phyloP scores from a whole-genome alignment of 768 basidiomycete species.

The Trametopsis cervina region DNA sequence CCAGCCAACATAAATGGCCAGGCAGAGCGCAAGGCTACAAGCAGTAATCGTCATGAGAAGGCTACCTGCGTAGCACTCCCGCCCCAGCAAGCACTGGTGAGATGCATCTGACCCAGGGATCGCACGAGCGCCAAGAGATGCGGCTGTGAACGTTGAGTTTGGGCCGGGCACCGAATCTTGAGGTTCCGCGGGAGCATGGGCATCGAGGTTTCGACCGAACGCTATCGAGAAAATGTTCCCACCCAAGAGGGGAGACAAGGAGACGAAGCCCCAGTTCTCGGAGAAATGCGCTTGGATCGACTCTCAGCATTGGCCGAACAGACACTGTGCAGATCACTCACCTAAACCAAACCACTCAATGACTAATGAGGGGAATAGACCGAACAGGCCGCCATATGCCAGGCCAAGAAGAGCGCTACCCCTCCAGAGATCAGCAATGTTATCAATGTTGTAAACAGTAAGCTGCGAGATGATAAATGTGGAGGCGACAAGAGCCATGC shows the following conservation, averaged over 20 bases:
- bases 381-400: slow-evolving; percentile 70
- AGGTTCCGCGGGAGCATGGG: slow-evolving; percentile 38
- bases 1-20: slow-evolving; percentile 47
- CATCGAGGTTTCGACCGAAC: slow-evolving; percentile 77
- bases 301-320: not conserved
- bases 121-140: slow-evolving; percentile 11
- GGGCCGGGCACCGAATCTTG: slow-evolving; percentile 3
- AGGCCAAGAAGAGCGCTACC: slow-evolving; percentile 49
- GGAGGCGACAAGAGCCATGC: slow-evolving; percentile 56
- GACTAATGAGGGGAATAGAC: slow-evolving; percentile 65
- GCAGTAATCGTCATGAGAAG: slow-evolving; percentile 43
- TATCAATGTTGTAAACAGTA: slow-evolving; percentile 44
- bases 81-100: slow-evolving; percentile 50
- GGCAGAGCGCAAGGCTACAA: slow-evolving; percentile 35
- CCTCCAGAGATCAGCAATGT: slow-evolving; percentile 61
- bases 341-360: slow-evolving; percentile 89
- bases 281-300: slow-evolving; percentile 53
- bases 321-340: slow-evolving; percentile 31
- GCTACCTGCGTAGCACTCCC: slow-evolving; percentile 52
- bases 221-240: slow-evolving; percentile 81
- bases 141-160: not conserved
- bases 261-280: slow-evolving; percentile 82
- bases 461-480: slow-evolving; percentile 72
- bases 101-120: slow-evolving; percentile 18
- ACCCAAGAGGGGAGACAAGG: slow-evolving; percentile 66